Conservation (phyloP, 257 asterid genomes). For the Petunia secreta region DNA sequence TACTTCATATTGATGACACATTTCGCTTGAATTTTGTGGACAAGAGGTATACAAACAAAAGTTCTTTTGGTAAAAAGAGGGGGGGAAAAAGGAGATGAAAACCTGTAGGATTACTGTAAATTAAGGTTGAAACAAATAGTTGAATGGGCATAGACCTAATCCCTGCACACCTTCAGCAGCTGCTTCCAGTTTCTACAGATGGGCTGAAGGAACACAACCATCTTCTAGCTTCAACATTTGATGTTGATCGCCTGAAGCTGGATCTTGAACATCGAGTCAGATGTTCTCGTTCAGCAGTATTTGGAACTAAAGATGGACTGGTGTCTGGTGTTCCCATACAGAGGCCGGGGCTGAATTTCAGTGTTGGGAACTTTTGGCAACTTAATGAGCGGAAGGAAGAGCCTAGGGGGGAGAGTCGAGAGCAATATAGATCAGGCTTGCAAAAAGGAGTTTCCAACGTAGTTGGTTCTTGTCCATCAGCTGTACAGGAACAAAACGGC, state of each 20-base stretch:
- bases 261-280: constrained; percentile 57
- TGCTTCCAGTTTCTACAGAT: constrained; percentile 55
- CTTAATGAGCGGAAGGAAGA: constrained; percentile 71
- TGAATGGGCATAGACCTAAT: constrained; percentile 2
- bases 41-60: constrained; percentile 10
- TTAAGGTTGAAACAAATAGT: neutral
- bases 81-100: neutral
- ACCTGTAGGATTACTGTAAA: constrained; percentile 3
- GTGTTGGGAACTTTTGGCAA: constrained; percentile 59
- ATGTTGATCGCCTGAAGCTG: constrained; percentile 55
- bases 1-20: constrained; percentile 9
- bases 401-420: constrained; percentile 49
- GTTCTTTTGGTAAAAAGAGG: neutral
- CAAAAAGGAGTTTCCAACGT: constrained; percentile 66
- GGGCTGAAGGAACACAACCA: constrained; percentile 74
- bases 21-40: constrained; percentile 2
- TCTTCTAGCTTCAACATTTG: constrained; percentile 58
- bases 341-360: constrained; percentile 51
- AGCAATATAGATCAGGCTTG: constrained; percentile 53
- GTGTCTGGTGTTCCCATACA: constrained; percentile 71
- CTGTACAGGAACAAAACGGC: constrained; percentile 66
- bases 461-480: constrained; percentile 47
- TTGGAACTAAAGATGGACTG: constrained; percentile 56
- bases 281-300: constrained; percentile 35
- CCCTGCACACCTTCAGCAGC: constrained; percentile 43